Conservation (phyloP, 1,284 basidiomycete species). For the Ustilago nuda region DNA sequence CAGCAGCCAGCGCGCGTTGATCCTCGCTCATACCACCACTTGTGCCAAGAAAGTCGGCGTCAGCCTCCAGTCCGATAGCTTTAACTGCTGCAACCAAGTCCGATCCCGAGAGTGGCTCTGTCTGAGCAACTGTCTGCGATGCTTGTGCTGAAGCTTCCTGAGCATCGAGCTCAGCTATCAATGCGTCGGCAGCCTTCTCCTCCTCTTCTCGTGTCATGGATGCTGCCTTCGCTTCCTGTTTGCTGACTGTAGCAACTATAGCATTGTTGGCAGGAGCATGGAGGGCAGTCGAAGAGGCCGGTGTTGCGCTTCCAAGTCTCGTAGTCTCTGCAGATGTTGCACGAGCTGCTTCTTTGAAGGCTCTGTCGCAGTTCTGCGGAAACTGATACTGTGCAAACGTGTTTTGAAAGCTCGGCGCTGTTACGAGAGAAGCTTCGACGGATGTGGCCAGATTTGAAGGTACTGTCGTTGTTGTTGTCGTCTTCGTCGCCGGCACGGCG, state of each 20-base stretch:
- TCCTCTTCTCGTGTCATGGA: constrained; percentile 44
- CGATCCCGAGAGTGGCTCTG: constrained; percentile 28
- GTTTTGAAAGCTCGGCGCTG: constrained; percentile 38
- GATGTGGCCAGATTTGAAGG: neutral
- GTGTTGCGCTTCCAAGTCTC: neutral
- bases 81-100: constrained; percentile 55
- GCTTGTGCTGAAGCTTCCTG: neutral
- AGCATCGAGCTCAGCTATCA: constrained; percentile 28
- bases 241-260: neutral
- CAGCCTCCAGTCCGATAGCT: constrained; percentile 53
- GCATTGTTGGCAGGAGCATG: neutral
- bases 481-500: neutral
- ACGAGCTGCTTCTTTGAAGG: constrained; percentile 17
- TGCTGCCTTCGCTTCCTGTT: neutral
- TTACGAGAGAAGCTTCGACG: constrained; percentile 2
- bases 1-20: constrained; percentile 53
- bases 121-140: neutral
- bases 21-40: constrained; percentile 33
- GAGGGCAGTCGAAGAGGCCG: neutral
- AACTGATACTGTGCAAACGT: constrained; percentile 49
- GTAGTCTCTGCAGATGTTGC: constrained; percentile 6
- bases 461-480: neutral
- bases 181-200: constrained; percentile 41
- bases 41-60: constrained; percentile 48
- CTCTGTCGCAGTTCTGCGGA: constrained; percentile 40